These are phyloP conservation scores for Yamadazyma triangularis DNA, from an alignment of 1,139 yeast species.

Conservation along the genomic window DNA sequence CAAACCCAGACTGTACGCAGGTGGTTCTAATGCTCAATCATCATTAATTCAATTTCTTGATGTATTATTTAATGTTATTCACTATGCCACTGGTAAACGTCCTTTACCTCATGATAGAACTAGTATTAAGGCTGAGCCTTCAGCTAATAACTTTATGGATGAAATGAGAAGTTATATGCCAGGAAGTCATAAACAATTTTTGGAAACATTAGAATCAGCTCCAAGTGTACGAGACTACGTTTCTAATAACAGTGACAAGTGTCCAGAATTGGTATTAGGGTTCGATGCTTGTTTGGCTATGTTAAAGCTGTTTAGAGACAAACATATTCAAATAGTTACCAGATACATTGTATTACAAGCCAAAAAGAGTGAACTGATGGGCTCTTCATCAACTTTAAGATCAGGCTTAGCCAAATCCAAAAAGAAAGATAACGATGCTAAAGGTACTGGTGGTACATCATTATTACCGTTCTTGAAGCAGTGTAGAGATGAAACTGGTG, in stretches of 20 bases:
- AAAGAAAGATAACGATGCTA: constrained; percentile 45
- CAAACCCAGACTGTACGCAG: constrained; percentile 60
- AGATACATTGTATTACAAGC: constrained; percentile 82
- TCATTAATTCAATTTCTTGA: constrained; percentile 86
- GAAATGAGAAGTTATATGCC: constrained; percentile 94
- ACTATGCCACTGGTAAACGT: constrained; percentile 69
- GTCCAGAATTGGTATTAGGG: constrained; percentile 60
- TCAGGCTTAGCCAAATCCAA: constrained; percentile 55
- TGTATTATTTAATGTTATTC: constrained; percentile 69
- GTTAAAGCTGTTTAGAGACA: constrained; percentile 85
- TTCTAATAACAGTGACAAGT: constrained; percentile 23
- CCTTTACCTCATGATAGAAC: constrained; percentile 28
- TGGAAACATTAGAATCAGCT: constrained; percentile 51
- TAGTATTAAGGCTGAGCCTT: not conserved
- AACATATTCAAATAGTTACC: constrained; percentile 89
- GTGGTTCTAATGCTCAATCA: constrained; percentile 94
- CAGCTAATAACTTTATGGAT: constrained; percentile 58
- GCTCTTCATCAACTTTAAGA: constrained; percentile 52
- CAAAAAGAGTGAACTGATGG: constrained; percentile 45
- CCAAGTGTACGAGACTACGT: constrained; percentile 67
- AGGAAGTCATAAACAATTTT: constrained; percentile 70
- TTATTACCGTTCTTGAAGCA: constrained; percentile 88
- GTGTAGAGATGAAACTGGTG: constrained; percentile 94
- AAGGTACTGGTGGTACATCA: constrained; percentile 95
- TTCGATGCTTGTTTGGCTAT: constrained; percentile 90